Evolutionary conservation across 768 basidiomycete species (phyloP).

Genomic region (Mycena leptocephala): DNA sequence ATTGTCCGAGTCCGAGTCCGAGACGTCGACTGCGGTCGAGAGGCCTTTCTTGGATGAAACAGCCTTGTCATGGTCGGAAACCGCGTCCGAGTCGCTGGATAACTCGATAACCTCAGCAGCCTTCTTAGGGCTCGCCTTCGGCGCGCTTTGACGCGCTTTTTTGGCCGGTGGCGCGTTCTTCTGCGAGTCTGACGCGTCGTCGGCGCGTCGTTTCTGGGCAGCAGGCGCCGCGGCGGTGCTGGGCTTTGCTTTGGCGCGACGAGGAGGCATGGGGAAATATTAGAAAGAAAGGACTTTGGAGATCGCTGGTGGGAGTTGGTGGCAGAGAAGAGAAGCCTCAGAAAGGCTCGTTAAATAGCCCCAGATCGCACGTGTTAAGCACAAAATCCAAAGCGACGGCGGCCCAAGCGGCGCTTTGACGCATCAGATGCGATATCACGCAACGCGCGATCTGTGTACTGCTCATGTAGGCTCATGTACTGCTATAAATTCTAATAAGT

Average conservation of each 20-base stretch:
- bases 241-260: constrained; percentile 10
- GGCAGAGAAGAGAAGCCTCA: too few species aligned
- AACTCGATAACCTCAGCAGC: constrained; percentile 11
- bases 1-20: background rate
- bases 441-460: too few species aligned
- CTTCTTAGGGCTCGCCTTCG: background rate
- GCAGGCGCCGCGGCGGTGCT: background rate
- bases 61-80: background rate
- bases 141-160: constrained; percentile 29
- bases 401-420: too few species aligned
- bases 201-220: constrained; percentile 7
- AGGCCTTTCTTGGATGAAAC: background rate
- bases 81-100: constrained; percentile 19
- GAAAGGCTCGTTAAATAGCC: too few species aligned
- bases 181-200: constrained; percentile 4
- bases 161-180: constrained; percentile 22
- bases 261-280: constrained; percentile 5
- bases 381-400: too few species aligned
- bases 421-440: too few species aligned
- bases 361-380: too few species aligned
- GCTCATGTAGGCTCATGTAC: too few species aligned
- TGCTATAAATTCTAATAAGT: too few species aligned
- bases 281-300: background rate
- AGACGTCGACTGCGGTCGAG: background rate
- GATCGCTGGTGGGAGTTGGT: background rate